Conservation (phyloP, 768 basidiomycete species). For the Serendipita sp. region DNA sequence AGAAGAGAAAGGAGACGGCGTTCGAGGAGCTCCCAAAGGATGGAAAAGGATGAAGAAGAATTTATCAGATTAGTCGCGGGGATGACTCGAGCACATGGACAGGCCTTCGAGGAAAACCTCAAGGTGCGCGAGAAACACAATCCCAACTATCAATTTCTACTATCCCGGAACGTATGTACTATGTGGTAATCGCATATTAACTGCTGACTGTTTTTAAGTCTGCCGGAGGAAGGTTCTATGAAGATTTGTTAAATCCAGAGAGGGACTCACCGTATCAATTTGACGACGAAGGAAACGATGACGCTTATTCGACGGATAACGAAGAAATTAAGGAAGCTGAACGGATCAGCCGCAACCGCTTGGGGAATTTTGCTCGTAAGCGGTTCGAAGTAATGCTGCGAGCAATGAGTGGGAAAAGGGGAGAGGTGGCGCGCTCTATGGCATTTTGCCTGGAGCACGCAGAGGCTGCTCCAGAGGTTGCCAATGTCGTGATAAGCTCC, state of each 20-base stretch:
- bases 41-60: constrained; percentile 49
- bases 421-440: constrained; percentile 90
- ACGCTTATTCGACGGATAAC: constrained; percentile 69
- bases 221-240: constrained; percentile 25
- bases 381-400: constrained; percentile 87
- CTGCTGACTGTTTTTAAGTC: constrained; percentile 15
- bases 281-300: constrained; percentile 41
- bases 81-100: constrained; percentile 67
- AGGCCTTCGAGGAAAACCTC: constrained; percentile 56
- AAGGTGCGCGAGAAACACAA: constrained; percentile 64
- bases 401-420: constrained; percentile 66
- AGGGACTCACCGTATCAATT: constrained; percentile 41
- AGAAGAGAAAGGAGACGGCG: background rate
- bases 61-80: constrained; percentile 79
- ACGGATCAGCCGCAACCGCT: constrained; percentile 49
- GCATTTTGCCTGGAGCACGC: constrained; percentile 93
- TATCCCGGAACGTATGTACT: background rate
- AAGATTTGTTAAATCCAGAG: constrained; percentile 18
- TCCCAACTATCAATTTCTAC: constrained; percentile 66
- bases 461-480: constrained; percentile 85
- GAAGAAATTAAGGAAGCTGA: constrained; percentile 89
- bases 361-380: constrained; percentile 64
- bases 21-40: background rate
- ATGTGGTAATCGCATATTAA: background rate
- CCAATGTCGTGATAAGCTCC: constrained; percentile 79